Conservation (phyloP, 2,329 filamentous ascomycete species). For the Colletotrichum coccodes region DNA sequence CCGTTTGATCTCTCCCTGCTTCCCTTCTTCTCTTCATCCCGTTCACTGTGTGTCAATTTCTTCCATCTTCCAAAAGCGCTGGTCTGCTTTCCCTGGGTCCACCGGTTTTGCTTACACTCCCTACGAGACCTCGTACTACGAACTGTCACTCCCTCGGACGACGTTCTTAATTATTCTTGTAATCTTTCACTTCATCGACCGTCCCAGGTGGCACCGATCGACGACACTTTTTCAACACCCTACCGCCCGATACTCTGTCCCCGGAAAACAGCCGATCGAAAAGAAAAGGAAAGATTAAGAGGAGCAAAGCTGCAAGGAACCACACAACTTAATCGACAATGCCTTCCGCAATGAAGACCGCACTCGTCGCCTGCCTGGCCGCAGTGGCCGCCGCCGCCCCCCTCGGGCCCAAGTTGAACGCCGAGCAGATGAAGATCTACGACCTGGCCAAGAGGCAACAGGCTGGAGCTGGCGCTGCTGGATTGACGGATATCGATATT, state of each 20-base stretch:
- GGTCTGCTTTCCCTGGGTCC: constrained; percentile 58
- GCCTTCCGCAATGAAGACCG: constrained; percentile 58
- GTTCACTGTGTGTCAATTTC: constrained; percentile 42
- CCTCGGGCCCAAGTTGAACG: constrained; percentile 53
- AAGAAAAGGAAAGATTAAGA: constrained; percentile 32
- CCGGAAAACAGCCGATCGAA: constrained; percentile 35
- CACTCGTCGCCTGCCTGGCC: constrained; percentile 55
- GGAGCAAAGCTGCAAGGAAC: constrained; percentile 39
- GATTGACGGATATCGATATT: constrained; percentile 64
- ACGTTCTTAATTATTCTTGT: constrained; percentile 39
- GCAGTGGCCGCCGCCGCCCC: constrained; percentile 59
- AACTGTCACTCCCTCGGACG: constrained; percentile 33
- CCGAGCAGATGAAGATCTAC: constrained; percentile 57
- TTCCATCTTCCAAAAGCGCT: constrained; percentile 54
- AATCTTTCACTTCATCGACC: constrained; percentile 44
- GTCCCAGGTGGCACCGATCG: constrained; percentile 34
- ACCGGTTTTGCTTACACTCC: constrained; percentile 43
- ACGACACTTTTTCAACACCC: not conserved
- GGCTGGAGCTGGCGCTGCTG: constrained; percentile 55
- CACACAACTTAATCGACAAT: constrained; percentile 44
- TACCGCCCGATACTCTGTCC: constrained; percentile 19
- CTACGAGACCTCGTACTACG: constrained; percentile 30
- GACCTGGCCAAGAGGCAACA: constrained; percentile 61
- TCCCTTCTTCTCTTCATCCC: constrained; percentile 32
- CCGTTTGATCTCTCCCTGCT: constrained; percentile 41